A percentile compares a stretch with the other conserved stretches of the same genome.
Evolutionary conservation across 805 yeast genomes (phyloP).

Genomic region (Hemisphaericaspora nanyangensis): DNA sequence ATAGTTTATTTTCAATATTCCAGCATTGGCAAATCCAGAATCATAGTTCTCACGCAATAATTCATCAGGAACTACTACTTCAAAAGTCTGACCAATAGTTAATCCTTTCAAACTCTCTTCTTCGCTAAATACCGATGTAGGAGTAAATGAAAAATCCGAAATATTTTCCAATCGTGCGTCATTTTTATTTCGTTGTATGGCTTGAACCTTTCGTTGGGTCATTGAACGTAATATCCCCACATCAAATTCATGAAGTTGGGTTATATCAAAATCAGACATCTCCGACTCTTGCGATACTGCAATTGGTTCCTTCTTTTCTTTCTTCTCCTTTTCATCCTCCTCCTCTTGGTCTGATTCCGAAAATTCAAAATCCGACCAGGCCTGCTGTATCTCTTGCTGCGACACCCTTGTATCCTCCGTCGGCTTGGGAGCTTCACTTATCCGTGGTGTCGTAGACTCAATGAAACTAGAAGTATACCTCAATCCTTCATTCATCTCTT

Average conservation of each 20-base stretch:
- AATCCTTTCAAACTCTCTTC: neutral
- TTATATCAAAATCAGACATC: neutral
- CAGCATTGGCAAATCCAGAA: slow-evolving; percentile 37
- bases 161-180: neutral
- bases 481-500: neutral
- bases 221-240: slow-evolving; percentile 14
- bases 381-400: neutral
- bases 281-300: neutral
- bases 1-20: slow-evolving; percentile 51
- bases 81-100: slow-evolving; percentile 12
- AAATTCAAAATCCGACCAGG: neutral
- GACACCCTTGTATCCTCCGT: neutral
- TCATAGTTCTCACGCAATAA: slow-evolving; percentile 14
- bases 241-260: slow-evolving; percentile 14
- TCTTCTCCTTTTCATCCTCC: slow-evolving; percentile 10
- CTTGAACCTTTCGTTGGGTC: slow-evolving; percentile 15
- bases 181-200: neutral
- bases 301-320: slow-evolving; percentile 2
- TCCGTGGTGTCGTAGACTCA: neutral
- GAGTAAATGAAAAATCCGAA: slow-evolving; percentile 1
- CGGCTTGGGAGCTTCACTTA: neutral
- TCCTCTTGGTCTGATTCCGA: slow-evolving; percentile 14
- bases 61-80: slow-evolving; percentile 16
- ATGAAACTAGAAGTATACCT: neutral
- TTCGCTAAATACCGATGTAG: slow-evolving; percentile 1